Conservation (phyloP, 768 basidiomycete genomes). For the Phaeotremella skinneri region DNA sequence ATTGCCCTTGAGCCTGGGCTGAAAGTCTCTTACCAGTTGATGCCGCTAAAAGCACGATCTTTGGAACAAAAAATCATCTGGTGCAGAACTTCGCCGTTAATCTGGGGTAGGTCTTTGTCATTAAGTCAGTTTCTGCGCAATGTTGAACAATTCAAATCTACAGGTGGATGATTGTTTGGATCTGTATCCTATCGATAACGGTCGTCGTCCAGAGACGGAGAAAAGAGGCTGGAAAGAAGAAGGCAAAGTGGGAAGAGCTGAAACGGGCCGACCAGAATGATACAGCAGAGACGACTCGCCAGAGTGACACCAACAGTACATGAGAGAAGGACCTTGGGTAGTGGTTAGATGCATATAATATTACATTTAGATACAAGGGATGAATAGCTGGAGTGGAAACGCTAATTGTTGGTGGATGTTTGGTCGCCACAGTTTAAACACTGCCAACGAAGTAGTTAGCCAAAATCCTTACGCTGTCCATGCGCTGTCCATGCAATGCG, state of each 20-base stretch:
- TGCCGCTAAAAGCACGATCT: conserved; percentile 47
- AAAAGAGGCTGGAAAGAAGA: conserved; percentile 28
- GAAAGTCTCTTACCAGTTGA: conserved; percentile 20
- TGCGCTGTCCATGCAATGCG: conserved; percentile 56
- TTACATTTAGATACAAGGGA: conserved; percentile 1
- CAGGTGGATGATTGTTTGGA: conserved; percentile 31
- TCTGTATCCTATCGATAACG: conserved; percentile 17
- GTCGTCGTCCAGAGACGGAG: conserved; percentile 27
- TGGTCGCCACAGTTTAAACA: conserved; percentile 49
- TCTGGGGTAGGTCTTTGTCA: conserved; percentile 33
- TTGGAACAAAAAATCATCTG: conserved; percentile 49
- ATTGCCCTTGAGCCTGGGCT: not conserved
- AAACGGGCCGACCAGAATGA: conserved; percentile 17
- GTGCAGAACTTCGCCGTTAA: conserved; percentile 48
- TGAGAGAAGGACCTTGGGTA: not conserved
- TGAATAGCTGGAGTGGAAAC: not conserved
- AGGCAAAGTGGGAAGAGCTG: conserved; percentile 31
- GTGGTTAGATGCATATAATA: conserved; percentile 13
- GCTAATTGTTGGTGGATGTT: conserved; percentile 50
- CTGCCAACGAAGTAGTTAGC: conserved; percentile 30
- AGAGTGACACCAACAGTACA: not conserved
- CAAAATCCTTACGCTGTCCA: conserved; percentile 19
- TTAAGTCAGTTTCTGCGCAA: not conserved
- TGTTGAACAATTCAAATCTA: not conserved
- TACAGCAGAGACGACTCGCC: not conserved